These are phyloP conservation scores for Chamaenerion angustifolium DNA, from an alignment of 345 rosid genomes.

Conservation along the genomic window DNA sequence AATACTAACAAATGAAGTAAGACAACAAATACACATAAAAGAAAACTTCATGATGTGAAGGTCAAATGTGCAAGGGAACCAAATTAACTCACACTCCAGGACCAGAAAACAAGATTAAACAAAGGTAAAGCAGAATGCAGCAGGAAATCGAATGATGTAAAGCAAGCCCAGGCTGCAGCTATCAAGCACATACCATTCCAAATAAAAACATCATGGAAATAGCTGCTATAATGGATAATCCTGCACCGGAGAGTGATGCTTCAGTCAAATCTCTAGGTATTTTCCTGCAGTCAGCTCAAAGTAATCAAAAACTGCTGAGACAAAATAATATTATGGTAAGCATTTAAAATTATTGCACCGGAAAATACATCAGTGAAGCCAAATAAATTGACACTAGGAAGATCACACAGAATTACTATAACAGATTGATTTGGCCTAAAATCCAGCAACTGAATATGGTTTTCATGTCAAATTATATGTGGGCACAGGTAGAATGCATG, in stretches of 20 bases:
- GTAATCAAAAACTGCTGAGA: neutral
- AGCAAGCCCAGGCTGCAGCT: neutral
- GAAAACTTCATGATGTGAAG: neutral
- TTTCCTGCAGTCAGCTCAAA: conserved; percentile 44
- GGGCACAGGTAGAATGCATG: too few species aligned
- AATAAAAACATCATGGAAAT: conserved; percentile 78
- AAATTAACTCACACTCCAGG: too few species aligned
- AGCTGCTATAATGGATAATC: conserved; percentile 82
- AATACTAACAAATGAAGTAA: neutral
- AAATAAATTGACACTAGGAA: neutral
- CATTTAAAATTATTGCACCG: neutral
- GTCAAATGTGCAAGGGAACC: neutral
- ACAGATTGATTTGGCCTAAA: too few species aligned
- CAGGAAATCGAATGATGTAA: neutral
- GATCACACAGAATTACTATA: neutral
- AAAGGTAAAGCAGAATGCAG: neutral
- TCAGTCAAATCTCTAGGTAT: conserved; percentile 98
- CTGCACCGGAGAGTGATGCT: conserved; percentile 94
- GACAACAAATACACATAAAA: neutral
- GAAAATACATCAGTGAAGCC: neutral
- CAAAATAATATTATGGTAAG: neutral
- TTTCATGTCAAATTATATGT: too few species aligned
- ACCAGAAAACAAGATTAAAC: neutral
- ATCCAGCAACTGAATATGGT: too few species aligned
- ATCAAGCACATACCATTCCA: conserved; percentile 70